Base-by-base conservation (phyloP, 345 rosid species). In the Euphorbia peplus region DNA sequence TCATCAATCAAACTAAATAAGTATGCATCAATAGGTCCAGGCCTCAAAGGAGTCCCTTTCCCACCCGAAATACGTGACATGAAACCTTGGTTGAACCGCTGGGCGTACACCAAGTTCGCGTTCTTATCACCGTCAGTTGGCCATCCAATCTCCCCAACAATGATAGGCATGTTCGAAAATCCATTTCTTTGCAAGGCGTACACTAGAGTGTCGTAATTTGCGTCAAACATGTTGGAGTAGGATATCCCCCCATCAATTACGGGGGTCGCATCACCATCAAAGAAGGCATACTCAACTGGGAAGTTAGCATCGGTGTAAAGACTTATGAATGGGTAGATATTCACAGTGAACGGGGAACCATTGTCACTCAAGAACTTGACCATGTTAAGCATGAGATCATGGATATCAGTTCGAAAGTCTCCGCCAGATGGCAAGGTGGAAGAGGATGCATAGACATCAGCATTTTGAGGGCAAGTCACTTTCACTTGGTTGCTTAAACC, bases 61-160 rank as follows among this genome's bases (percentile, higher is more conserved):
- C 90, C 83, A 52, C 64, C 71, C 16, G 56, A 0, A 37, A 95
- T 88, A 0, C 87, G 88, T 35, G 80, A 64, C 57, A 95, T 0
- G 9, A 95, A 82, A 12, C 96, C 97, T 63, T 95, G 99, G 66
- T 90, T 92, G 80, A 95, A 95, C 19, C 90, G 75, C 18, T 72
- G 84, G 18, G 97, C 95, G 69, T 82, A 30, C n/a, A 60, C 74
- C 0, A 76, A 8, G 39, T 81, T 92, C 4, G 98, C 98, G 57
- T 80, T 80, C 0, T 57, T 71, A 61, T 86, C 90, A 14, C 98
- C 96, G 50, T 95, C 99, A 1, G 95, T 86, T 0, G 92, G 96
- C 99, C 99, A 95, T 0, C 98, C 95, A 2, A 95, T 95, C 77
- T 95, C 98, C 1, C 98, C 99, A 26, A 92, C 69, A 55, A 95